Evolutionary conservation across 1,284 basidiomycete species (phyloP), one percentile per base, ranked within the genome.

Genomic region (Moesziomyces globuligerus): DNA sequence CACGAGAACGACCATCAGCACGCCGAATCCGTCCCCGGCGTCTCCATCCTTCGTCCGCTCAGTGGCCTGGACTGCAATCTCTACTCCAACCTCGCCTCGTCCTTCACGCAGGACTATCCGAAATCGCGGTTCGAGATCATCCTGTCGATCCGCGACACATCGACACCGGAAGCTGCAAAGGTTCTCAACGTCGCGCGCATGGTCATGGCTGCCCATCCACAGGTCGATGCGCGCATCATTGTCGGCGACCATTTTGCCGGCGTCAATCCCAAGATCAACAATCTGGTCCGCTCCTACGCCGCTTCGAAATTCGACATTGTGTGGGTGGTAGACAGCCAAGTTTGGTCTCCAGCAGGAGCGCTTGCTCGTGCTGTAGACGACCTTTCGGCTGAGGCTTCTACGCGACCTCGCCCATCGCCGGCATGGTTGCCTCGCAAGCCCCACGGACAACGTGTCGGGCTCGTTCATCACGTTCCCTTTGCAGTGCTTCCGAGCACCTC

Each of bases 191-290:
- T 82, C 8, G 80, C 76, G 5, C 52, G 58, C 10, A 71, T 74
- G 48, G 76, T 82, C 8, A 41, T 61, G 17, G 64, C 58, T 15
- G 64, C 69, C 1, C 80, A 80, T 44, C 78, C 80, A 3, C 53
- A 70, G 29, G 57, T 80, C 18, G 41, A 68, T 13, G 67, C 73
- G 17, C 64, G 54, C 32, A 75, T 81, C 60, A 49, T 81, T 13
- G 66, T 81, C 17, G 76, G 85, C 58, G 83, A 84, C 45, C 82
- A 84, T 28, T 55, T 69, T 13, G 83, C 95, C 18, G 94, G 95
- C 2, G 90, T 94, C 37, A 98, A 99, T 79, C 96, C 96, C 1
- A 98, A 98, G 85, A 90, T 99, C 78, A 98, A 97, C 86, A 98
- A 98, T 81, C 89, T 98, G 37, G 87, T 95, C 62, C 88, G 89